Conservation (phyloP, 768 basidiomycete species). For the Roridomyces roridus region DNA sequence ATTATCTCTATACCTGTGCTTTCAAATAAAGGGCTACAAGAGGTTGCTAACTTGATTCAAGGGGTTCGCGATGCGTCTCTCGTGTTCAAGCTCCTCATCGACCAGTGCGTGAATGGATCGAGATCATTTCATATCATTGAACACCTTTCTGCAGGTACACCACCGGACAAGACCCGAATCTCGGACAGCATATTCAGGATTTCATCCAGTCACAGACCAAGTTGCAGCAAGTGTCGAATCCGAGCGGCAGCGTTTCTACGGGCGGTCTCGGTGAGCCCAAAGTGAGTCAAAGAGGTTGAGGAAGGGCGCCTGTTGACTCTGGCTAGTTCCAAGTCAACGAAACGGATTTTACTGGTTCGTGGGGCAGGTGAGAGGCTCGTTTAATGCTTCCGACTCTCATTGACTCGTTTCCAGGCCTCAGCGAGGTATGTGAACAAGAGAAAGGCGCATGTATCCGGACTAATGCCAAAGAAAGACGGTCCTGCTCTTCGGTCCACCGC, state of each 20-base stretch:
- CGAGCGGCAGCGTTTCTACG: slow-evolving; percentile 65
- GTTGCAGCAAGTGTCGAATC: slow-evolving; percentile 74
- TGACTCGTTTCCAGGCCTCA: slow-evolving; percentile 55
- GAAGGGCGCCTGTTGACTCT: too few species aligned
- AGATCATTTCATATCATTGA: slow-evolving; percentile 32
- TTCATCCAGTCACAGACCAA: slow-evolving; percentile 61
- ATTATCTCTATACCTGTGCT: slow-evolving; percentile 70
- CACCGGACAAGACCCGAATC: slow-evolving; percentile 53
- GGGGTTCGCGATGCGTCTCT: slow-evolving; percentile 78
- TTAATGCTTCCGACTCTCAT: not conserved
- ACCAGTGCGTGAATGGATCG: slow-evolving; percentile 43
- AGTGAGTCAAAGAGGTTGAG: not conserved
- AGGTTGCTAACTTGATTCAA: too few species aligned
- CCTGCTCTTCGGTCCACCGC: slow-evolving; percentile 77
- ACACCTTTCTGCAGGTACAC: slow-evolving; percentile 56
- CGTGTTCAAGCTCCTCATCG: slow-evolving; percentile 66
- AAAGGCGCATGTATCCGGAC: too few species aligned
- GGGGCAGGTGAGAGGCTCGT: slow-evolving; percentile 47
- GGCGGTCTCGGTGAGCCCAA: slow-evolving; percentile 88
- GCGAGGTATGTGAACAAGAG: slow-evolving; percentile 47
- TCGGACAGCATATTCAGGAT: slow-evolving; percentile 59
- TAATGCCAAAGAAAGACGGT: slow-evolving; percentile 53
- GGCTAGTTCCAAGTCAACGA: slow-evolving; percentile 55
- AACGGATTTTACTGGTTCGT: slow-evolving; percentile 62
- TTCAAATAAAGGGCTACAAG: too few species aligned